Conservation (phyloP, 2,329 filamentous ascomycete species). For the Hypoxylon sp. region DNA sequence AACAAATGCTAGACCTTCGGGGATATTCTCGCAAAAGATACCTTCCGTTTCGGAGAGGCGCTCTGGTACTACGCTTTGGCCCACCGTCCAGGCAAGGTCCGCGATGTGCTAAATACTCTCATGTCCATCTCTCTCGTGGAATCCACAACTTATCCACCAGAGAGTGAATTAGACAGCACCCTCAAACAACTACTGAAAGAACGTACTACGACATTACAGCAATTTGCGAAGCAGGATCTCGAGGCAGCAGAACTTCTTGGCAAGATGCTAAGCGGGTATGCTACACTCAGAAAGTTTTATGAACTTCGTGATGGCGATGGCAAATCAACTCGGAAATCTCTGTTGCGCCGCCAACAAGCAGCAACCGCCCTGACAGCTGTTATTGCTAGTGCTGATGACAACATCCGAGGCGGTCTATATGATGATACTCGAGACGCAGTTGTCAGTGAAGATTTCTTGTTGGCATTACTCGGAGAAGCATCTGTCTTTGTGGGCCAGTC, state of each 20-base stretch:
- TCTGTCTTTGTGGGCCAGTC: constrained; percentile 79
- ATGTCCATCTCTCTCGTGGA: constrained; percentile 90
- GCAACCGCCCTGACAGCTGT: constrained; percentile 84
- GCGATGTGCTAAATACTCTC: constrained; percentile 87
- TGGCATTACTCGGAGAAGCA: constrained; percentile 87
- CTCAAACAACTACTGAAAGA: constrained; percentile 79
- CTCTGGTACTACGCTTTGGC: constrained; percentile 93
- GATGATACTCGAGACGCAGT: constrained; percentile 85
- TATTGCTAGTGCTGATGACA: constrained; percentile 87
- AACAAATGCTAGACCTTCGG: constrained; percentile 80
- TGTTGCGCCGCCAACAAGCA: constrained; percentile 76
- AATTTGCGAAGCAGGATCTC: constrained; percentile 80
- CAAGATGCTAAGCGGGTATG: constrained; percentile 90
- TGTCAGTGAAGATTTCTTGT: constrained; percentile 88
- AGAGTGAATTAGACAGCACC: constrained; percentile 79
- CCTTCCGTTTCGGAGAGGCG: constrained; percentile 85
- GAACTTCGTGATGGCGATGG: constrained; percentile 80
- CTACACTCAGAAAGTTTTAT: constrained; percentile 91
- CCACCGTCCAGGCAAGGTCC: constrained; percentile 83
- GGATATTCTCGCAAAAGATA: constrained; percentile 79
- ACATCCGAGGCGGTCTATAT: constrained; percentile 91
- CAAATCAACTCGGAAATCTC: constrained; percentile 61
- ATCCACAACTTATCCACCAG: constrained; percentile 83
- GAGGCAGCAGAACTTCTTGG: constrained; percentile 88
- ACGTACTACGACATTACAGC: constrained; percentile 79